phyloP scores from a whole-genome alignment of 495 filamentous ascomycete genomes.

The Jackrogersella multiformis region DNA sequence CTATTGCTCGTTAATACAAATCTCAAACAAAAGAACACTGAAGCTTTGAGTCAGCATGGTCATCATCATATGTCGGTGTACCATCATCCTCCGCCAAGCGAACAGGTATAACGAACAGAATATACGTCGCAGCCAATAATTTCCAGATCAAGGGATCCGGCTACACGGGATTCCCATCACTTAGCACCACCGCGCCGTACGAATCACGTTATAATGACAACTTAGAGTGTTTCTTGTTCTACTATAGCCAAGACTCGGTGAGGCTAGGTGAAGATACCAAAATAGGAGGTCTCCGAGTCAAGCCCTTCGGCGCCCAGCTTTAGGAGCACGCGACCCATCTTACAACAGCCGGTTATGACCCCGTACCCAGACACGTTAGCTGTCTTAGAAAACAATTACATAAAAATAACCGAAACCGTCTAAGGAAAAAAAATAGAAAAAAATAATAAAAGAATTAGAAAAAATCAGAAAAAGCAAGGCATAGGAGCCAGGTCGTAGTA shows the following conservation, averaged over 20 bases:
- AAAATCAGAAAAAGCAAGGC: background rate
- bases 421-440: background rate
- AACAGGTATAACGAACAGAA: conserved; percentile 25
- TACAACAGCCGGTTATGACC: background rate
- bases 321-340: conserved; percentile 19
- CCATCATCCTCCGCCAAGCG: conserved; percentile 29
- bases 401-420: background rate
- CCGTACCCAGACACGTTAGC: background rate
- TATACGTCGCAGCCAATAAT: conserved; percentile 15
- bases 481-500: conserved; percentile 5
- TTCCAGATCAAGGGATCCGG: conserved; percentile 2
- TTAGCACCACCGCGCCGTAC: conserved; percentile 5
- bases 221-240: conserved; percentile 18
- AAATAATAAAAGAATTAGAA: background rate
- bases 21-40: conserved; percentile 7
- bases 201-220: conserved; percentile 9
- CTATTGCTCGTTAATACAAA: conserved; percentile 6
- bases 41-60: conserved; percentile 15
- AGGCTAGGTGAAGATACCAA: conserved; percentile 11
- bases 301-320: conserved; percentile 1
- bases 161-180: conserved; percentile 27
- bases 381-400: conserved; percentile 3
- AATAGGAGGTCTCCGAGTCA: conserved; percentile 18
- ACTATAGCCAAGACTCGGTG: conserved; percentile 16
- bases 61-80: conserved; percentile 30